These are phyloP conservation scores for Solanum paucissectum DNA, from an alignment of 257 asterid genomes.

Conservation along the genomic window DNA sequence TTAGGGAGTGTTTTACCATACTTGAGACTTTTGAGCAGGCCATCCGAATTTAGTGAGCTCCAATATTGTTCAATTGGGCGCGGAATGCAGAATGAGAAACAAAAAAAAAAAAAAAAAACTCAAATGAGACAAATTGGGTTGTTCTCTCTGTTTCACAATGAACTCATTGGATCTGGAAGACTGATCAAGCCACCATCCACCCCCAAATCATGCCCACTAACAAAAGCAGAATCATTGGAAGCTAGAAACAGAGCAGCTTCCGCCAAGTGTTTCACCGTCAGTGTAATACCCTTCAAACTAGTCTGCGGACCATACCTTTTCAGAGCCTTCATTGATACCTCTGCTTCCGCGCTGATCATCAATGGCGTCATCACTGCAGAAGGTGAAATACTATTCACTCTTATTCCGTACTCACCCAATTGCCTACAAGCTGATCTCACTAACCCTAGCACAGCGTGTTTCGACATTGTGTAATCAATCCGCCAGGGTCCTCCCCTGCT, in stretches of 20 bases:
- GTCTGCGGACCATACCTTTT: not conserved
- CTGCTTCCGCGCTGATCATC: not conserved
- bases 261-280: conserved; percentile 14
- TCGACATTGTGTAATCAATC: conserved; percentile 33
- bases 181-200: conserved; percentile 23
- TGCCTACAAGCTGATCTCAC: conserved; percentile 23
- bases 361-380: conserved; percentile 10
- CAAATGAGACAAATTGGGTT: not conserved
- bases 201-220: conserved; percentile 18
- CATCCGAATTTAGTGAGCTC: too few relatives aligned
- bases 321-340: conserved; percentile 3
- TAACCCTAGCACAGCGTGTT: conserved; percentile 28
- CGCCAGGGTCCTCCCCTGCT: not conserved
- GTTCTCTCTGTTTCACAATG: not conserved
- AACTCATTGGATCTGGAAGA: not conserved
- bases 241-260: conserved; percentile 20
- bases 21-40: too few relatives aligned
- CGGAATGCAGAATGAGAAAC: too few relatives aligned
- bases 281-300: conserved; percentile 15
- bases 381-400: conserved; percentile 39
- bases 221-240: conserved; percentile 20
- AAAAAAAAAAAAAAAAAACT: not conserved
- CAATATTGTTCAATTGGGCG: too few relatives aligned
- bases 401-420: conserved; percentile 28
- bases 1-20: too few relatives aligned